These are phyloP conservation scores for Colletotrichum sojae DNA, from an alignment of 2,329 filamentous ascomycete species.

Conservation along the genomic window DNA sequence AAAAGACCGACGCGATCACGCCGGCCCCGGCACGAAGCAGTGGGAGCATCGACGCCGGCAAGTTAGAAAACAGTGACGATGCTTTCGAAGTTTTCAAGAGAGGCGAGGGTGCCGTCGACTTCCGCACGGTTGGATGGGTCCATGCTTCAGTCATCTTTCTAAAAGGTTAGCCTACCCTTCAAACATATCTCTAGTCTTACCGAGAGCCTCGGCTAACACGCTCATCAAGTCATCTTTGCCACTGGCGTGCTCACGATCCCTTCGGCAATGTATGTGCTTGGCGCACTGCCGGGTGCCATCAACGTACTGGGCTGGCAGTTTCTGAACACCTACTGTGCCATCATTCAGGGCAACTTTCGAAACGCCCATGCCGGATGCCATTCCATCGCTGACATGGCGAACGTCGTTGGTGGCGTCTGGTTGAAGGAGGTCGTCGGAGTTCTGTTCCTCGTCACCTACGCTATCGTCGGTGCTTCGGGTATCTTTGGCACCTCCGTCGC, in stretches of 20 bases:
- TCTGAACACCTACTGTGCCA: constrained; percentile 57
- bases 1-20: constrained; percentile 43
- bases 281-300: constrained; percentile 58
- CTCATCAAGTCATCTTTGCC: constrained; percentile 55
- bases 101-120: constrained; percentile 58
- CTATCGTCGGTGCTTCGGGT: constrained; percentile 69
- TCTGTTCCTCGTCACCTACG: constrained; percentile 70
- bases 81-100: constrained; percentile 61
- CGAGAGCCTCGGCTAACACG: background rate
- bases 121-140: constrained; percentile 63
- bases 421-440: constrained; percentile 67
- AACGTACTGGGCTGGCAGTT: constrained; percentile 59
- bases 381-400: constrained; percentile 68
- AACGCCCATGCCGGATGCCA: constrained; percentile 56
- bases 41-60: constrained; percentile 44
- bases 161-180: constrained; percentile 49
- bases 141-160: constrained; percentile 63
- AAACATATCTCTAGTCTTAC: background rate
- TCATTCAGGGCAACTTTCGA: constrained; percentile 57
- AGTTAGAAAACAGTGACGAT: constrained; percentile 46
- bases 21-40: constrained; percentile 42
- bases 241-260: constrained; percentile 60
- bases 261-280: constrained; percentile 57
- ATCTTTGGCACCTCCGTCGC: constrained; percentile 72
- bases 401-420: constrained; percentile 66